Evolutionary conservation across 2,329 filamentous ascomycete species (phyloP).

Genomic region (Gliomastix tumulicola): DNA sequence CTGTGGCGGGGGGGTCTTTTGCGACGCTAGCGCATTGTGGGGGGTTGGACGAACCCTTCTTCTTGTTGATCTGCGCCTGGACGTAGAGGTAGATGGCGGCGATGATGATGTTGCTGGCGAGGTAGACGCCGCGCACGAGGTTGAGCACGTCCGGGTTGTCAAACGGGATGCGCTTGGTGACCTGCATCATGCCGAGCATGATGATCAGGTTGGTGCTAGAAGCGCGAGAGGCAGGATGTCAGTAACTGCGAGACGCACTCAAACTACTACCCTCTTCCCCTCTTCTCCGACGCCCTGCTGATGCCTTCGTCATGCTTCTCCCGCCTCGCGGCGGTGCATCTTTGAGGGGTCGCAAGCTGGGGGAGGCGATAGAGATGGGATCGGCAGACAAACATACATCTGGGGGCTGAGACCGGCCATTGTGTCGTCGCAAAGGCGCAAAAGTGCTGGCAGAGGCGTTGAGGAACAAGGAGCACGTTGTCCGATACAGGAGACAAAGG

Average conservation of each 20-base stretch:
- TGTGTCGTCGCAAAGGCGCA: too few species aligned
- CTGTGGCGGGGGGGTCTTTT: too few species aligned
- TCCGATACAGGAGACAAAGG: too few species aligned
- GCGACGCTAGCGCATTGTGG: not conserved
- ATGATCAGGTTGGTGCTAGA: constrained; percentile 83
- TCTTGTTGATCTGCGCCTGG: constrained; percentile 80
- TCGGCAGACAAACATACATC: constrained; percentile 45
- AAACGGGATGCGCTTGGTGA: constrained; percentile 91
- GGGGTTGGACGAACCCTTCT: constrained; percentile 68
- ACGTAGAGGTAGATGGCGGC: constrained; percentile 78
- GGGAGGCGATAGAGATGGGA: too few species aligned
- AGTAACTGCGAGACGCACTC: too few species aligned
- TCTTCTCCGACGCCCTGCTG: too few species aligned
- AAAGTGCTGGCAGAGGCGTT: too few species aligned
- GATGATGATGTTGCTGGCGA: constrained; percentile 72
- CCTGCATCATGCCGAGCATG: constrained; percentile 97
- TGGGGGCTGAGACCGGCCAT: constrained; percentile 59
- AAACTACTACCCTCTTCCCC: too few species aligned
- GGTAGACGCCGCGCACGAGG: constrained; percentile 46
- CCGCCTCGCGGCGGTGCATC: too few species aligned
- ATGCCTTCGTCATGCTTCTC: too few species aligned
- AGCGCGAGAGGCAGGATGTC: constrained; percentile 16
- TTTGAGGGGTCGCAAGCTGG: too few species aligned
- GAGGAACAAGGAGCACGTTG: too few species aligned
- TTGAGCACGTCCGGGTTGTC: constrained; percentile 66